A percentile compares a stretch with the other conserved stretches of the same genome.
Conservation (phyloP, 805 yeast genomes). For the Blastobotrys terrestris region DNA sequence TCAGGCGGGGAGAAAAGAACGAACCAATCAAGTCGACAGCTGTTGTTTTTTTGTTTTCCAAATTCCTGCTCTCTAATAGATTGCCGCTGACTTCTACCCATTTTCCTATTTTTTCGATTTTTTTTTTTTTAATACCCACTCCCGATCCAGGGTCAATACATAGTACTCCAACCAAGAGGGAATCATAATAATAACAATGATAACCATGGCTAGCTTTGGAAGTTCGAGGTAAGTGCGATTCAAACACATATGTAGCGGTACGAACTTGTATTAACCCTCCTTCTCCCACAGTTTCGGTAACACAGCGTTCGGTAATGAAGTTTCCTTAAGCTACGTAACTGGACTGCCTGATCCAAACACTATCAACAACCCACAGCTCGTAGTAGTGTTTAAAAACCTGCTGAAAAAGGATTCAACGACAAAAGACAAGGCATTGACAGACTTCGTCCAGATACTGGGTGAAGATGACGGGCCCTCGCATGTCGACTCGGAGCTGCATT, state of each 20-base stretch:
- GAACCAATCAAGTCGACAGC: too few species aligned
- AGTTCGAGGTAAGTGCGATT: not conserved
- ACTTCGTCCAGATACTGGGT: slow-evolving; percentile 36
- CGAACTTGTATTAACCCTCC: not conserved
- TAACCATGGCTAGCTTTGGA: not conserved
- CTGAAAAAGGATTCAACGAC: slow-evolving; percentile 80
- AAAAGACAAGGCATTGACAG: slow-evolving; percentile 69
- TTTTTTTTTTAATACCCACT: not conserved
- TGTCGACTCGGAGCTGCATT: slow-evolving; percentile 50
- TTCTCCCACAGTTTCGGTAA: not conserved
- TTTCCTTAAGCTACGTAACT: slow-evolving; percentile 63
- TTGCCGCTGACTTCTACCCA: not conserved
- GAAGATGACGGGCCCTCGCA: slow-evolving; percentile 25
- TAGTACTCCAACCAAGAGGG: not conserved
- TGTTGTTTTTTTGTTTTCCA: too few species aligned
- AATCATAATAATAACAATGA: not conserved
- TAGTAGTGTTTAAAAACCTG: slow-evolving; percentile 66
- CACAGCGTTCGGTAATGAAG: not conserved
- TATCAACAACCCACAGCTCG: slow-evolving; percentile 43
- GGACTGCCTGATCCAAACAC: slow-evolving; percentile 68
- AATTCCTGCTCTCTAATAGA: too few species aligned
- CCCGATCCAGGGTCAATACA: not conserved
- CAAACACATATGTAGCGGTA: too few species aligned
- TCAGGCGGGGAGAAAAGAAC: not conserved
- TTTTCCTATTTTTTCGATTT: not conserved